phyloP scores from a whole-genome alignment of 768 basidiomycete genomes.

The Pleurotus ostreatus region DNA sequence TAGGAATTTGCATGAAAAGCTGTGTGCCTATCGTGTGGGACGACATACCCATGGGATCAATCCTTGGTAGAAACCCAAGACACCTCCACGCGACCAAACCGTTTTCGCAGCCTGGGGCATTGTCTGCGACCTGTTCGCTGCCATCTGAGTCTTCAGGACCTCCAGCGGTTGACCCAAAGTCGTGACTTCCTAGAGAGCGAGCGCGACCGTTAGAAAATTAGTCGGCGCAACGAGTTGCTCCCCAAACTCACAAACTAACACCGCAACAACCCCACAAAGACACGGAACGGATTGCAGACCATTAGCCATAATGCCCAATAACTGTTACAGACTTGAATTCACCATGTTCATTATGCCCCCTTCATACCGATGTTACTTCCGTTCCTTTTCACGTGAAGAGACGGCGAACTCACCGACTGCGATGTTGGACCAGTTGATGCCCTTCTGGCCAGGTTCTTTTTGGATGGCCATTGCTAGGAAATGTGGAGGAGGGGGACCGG shows the following conservation, averaged over 20 bases:
- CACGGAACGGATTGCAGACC: too few species aligned
- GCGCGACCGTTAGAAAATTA: slow-evolving; percentile 16
- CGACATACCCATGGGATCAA: slow-evolving; percentile 92
- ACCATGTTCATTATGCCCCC: slow-evolving; percentile 99
- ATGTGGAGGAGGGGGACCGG: slow-evolving; percentile 13
- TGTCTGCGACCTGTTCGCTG: slow-evolving; percentile 88
- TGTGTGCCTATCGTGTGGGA: neutral
- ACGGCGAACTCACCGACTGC: slow-evolving; percentile 68
- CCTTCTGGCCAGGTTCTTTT: slow-evolving; percentile 87
- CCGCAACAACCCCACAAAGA: slow-evolving; percentile 3
- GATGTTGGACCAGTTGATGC: slow-evolving; percentile 92
- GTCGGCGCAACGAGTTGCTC: slow-evolving; percentile 7
- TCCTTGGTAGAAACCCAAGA: slow-evolving; percentile 92
- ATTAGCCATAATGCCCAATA: too few species aligned
- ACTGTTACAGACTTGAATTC: slow-evolving; percentile 18
- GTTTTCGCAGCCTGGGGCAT: slow-evolving; percentile 83
- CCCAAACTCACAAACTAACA: slow-evolving; percentile 48
- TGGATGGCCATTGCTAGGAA: slow-evolving; percentile 65
- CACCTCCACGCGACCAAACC: slow-evolving; percentile 91
- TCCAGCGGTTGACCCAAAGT: slow-evolving; percentile 97
- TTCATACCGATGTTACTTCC: slow-evolving; percentile 24
- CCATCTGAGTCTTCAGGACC: slow-evolving; percentile 99
- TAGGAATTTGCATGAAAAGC: slow-evolving; percentile 23
- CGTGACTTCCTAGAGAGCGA: slow-evolving; percentile 75
- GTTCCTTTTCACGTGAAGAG: slow-evolving; percentile 14